These are phyloP conservation scores for Xanthoceras sorbifolium DNA, from an alignment of 345 rosid species.

Conservation along the genomic window DNA sequence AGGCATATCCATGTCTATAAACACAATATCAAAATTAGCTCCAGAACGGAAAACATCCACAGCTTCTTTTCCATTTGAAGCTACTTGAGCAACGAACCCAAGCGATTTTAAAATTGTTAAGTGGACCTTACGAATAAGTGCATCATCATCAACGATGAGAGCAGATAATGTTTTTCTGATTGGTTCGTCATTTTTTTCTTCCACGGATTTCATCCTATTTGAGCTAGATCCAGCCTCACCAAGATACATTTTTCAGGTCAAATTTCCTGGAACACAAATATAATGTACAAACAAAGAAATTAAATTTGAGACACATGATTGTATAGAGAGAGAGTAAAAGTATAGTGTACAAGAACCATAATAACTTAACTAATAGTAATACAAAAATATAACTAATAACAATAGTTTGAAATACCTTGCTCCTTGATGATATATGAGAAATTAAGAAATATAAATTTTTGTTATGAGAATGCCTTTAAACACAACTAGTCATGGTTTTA, in stretches of 20 bases:
- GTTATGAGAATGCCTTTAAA: neutral
- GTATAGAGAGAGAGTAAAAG: no score
- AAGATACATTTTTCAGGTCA: neutral
- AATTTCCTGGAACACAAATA: neutral
- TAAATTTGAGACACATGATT: no score
- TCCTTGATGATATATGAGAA: neutral
- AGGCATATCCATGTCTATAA: slow-evolving; percentile 53
- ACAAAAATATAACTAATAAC: no score
- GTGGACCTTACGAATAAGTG: slow-evolving; percentile 11
- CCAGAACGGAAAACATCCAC: slow-evolving; percentile 35
- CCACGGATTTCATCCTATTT: neutral
- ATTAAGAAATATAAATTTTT: no score
- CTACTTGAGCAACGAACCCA: slow-evolving; percentile 24
- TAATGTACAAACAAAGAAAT: no score
- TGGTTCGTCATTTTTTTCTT: no score
- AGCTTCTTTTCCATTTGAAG: slow-evolving; percentile 37
- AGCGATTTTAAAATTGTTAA: slow-evolving; percentile 9
- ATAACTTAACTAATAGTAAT: no score
- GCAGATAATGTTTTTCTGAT: neutral
- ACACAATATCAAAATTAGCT: slow-evolving; percentile 34
- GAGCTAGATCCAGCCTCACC: neutral
- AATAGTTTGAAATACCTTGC: neutral
- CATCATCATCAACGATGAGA: slow-evolving; percentile 41
- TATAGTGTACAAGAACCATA: no score
- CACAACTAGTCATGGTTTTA: neutral